phyloP scores from a whole-genome alignment of 768 basidiomycete genomes.

The Hirschioporus abietinus region DNA sequence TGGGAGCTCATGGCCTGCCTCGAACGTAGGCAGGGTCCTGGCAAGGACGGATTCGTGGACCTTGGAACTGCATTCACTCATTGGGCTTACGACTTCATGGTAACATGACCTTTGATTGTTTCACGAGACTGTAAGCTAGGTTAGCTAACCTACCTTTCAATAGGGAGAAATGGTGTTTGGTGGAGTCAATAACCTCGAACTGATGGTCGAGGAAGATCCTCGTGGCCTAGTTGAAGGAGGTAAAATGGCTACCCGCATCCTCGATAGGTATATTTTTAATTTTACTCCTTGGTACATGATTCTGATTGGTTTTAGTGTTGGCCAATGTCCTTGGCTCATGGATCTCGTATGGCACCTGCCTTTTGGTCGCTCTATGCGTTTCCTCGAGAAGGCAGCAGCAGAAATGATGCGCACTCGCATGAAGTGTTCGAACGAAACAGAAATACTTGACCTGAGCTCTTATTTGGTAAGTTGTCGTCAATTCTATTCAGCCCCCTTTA shows the following conservation, averaged over 20 bases:
- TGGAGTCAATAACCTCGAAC: slow-evolving; percentile 17
- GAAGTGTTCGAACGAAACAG: background rate
- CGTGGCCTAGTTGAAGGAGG: slow-evolving; percentile 17
- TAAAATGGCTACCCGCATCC: slow-evolving; percentile 19
- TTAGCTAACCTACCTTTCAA: slow-evolving; percentile 6
- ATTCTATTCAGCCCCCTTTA: background rate
- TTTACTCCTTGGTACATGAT: background rate
- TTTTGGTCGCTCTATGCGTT: slow-evolving; percentile 1
- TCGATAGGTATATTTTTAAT: slow-evolving; percentile 20
- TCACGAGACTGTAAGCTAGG: too few relatives aligned
- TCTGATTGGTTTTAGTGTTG: slow-evolving; percentile 19
- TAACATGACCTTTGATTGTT: slow-evolving; percentile 2
- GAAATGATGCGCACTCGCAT: slow-evolving; percentile 10
- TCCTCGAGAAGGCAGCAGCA: slow-evolving; percentile 2
- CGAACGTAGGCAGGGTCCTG: slow-evolving; percentile 8
- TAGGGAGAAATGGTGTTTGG: slow-evolving; percentile 25
- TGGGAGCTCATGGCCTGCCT: slow-evolving; percentile 17
- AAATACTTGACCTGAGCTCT: slow-evolving; percentile 10
- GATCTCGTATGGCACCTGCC: slow-evolving; percentile 28
- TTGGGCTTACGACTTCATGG: slow-evolving; percentile 26
- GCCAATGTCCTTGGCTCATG: slow-evolving; percentile 26
- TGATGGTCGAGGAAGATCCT: slow-evolving; percentile 22
- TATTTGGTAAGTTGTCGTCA: slow-evolving; percentile 5
- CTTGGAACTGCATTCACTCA: slow-evolving; percentile 17
- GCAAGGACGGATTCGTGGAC: slow-evolving; percentile 14